These are phyloP conservation scores for Sugiyamaella japonica DNA, from an alignment of 1,139 yeast species.

Conservation along the genomic window DNA sequence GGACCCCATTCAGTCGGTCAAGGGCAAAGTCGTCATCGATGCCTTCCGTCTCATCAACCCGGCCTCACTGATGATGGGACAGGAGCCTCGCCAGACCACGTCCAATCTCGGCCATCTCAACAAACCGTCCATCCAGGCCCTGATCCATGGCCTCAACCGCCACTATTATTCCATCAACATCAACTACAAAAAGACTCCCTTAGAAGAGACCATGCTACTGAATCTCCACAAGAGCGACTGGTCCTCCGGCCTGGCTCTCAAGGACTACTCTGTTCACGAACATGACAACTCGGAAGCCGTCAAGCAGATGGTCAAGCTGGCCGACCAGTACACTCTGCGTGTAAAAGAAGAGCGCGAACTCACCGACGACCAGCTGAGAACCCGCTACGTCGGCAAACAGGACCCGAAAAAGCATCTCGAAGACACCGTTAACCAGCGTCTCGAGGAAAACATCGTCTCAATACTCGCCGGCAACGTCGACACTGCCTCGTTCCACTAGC, in stretches of 20 bases:
- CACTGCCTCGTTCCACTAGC: constrained; percentile 51
- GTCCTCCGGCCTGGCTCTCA: constrained; percentile 86
- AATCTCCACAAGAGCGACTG: constrained; percentile 94
- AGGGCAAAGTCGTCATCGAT: constrained; percentile 98
- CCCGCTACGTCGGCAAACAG: constrained; percentile 96
- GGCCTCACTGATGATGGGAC: constrained; percentile 87
- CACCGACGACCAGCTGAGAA: constrained; percentile 83
- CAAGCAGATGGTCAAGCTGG: constrained; percentile 81
- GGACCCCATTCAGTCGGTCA: constrained; percentile 97
- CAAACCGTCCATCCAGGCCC: constrained; percentile 97
- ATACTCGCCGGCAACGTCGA: constrained; percentile 87
- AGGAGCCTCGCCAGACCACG: constrained; percentile 97
- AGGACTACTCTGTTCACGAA: constrained; percentile 78
- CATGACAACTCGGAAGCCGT: constrained; percentile 72
- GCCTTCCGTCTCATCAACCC: constrained; percentile 95
- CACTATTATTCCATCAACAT: constrained; percentile 95
- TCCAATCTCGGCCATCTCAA: constrained; percentile 93
- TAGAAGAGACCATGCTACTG: constrained; percentile 91
- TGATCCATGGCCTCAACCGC: constrained; percentile 95
- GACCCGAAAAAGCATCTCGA: constrained; percentile 97
- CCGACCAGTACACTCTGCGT: constrained; percentile 85
- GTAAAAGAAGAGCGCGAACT: constrained; percentile 92
- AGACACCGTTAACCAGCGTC: constrained; percentile 79
- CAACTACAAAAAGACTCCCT: constrained; percentile 88
- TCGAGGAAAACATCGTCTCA: constrained; percentile 88